These are phyloP conservation scores for Adansonia digitata DNA, from an alignment of 345 rosid species.

Conservation along the genomic window DNA sequence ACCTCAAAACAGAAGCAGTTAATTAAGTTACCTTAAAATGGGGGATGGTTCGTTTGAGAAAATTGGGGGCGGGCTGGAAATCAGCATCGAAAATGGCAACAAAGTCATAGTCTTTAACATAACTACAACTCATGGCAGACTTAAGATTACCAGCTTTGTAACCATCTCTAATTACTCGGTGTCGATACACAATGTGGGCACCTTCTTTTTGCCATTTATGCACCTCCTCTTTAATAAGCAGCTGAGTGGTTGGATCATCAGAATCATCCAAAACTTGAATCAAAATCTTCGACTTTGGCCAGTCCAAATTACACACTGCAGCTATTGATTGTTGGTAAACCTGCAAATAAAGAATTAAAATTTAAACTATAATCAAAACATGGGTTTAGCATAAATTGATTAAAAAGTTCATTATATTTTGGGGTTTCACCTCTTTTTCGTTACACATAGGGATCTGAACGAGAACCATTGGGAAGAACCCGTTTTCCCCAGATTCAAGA, in stretches of 20 bases:
- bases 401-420: not conserved
- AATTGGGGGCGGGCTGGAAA: constrained; percentile 83
- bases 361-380: not conserved
- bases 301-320: constrained; percentile 88
- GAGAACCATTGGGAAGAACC: constrained; percentile 87
- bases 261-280: constrained; percentile 91
- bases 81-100: constrained; percentile 96
- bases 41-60: constrained; percentile 76
- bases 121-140: constrained; percentile 92
- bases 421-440: constrained; percentile 68
- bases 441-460: constrained; percentile 99
- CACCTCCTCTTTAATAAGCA: constrained; percentile 78
- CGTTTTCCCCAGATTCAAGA: constrained; percentile 62
- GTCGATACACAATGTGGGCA: constrained; percentile 72
- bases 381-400: not conserved
- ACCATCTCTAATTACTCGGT: constrained; percentile 77
- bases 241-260: constrained; percentile 64
- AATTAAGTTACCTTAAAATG: constrained; percentile 60
- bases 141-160: constrained; percentile 97
- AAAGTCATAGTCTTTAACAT: constrained; percentile 81
- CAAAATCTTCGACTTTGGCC: constrained; percentile 80
- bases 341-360: constrained; percentile 25
- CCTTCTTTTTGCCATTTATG: constrained; percentile 86
- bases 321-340: constrained; percentile 95
- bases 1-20: not conserved